Evolutionary conservation across 129 eudicot genomes (phyloP), one percentile per base, ranked within the genome.

Genomic region (Pseudognaphalium luteoalbum): DNA sequence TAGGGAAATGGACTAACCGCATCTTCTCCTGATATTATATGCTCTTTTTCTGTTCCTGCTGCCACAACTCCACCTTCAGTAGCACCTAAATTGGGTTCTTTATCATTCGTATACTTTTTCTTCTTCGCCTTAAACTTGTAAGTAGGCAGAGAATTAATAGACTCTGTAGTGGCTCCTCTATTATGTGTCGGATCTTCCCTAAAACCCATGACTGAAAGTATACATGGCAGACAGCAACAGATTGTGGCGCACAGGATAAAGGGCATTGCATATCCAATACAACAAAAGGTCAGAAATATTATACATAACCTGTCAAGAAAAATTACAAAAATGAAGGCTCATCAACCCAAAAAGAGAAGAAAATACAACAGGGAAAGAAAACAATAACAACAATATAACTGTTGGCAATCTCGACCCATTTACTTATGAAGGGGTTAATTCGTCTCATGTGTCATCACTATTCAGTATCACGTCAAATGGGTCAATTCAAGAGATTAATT

Each of bases 211-310:
- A 93, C 88, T 28, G 96, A 88, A 30, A 93, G 90, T 80, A 93
- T 86, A 81, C 98, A 93, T 67, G 98, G 98, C 33, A 93, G 98
- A 85, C 98, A 93, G 83, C 98, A 93, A 89, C 98, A 93, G 81
- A 93, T 90, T 58, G 98, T 88, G 59, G 98, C 89, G 72, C 98
- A 93, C 57, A 93, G 83, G 73, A 90, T 90, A 72, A 93, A 90
- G 32, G 98, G 98, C 97, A 93, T 90, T 52, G 98, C 98, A 70
- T 93, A 93, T 47, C 98, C 97, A 19, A 93, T 93, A 80, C 98
- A 93, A 84, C 98, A 88, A 72, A 93, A 85, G 29, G 90, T 82
- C 67, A 93, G 98, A 86, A 93, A 90, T 59, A 93, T 97, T 81
- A 93, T 90, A 84, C 97, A 93, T 80, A 93, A 85, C 92, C 98